Evolutionary conservation across 352 stramenopile genomes (phyloP).

Genomic region (Globisporangium abappressorium): DNA sequence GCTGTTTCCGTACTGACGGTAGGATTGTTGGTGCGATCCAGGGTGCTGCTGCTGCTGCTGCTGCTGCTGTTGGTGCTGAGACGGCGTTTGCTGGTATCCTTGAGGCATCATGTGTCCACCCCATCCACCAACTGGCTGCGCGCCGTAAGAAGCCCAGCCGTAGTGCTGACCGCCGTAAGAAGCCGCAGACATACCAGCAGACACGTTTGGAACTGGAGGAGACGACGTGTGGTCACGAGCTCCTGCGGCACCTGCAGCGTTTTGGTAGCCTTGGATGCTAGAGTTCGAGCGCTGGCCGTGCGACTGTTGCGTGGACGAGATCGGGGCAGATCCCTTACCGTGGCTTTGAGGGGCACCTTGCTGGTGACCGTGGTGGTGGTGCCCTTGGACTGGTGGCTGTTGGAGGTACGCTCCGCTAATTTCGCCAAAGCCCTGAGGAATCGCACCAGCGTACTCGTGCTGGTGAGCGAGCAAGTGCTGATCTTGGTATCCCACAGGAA

Average conservation of each 20-base stretch:
- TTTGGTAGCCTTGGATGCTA: slow-evolving; percentile 59
- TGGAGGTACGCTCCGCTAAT: slow-evolving; percentile 78
- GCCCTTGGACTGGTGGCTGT: slow-evolving; percentile 46
- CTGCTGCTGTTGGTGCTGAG: slow-evolving; percentile 49
- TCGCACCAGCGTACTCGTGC: slow-evolving; percentile 71
- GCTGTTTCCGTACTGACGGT: slow-evolving; percentile 73
- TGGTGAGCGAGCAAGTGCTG: slow-evolving; percentile 79
- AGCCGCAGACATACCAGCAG: slow-evolving; percentile 45
- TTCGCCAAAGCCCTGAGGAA: slow-evolving; percentile 82
- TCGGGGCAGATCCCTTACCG: slow-evolving; percentile 52
- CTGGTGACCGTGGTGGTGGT: slow-evolving; percentile 60
- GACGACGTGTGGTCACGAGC: slow-evolving; percentile 60
- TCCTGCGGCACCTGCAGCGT: slow-evolving; percentile 20
- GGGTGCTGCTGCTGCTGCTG: slow-evolving; percentile 53
- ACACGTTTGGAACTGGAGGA: slow-evolving; percentile 67
- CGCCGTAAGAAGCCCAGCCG: slow-evolving; percentile 76
- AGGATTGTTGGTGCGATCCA: slow-evolving; percentile 70
- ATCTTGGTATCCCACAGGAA: slow-evolving; percentile 79
- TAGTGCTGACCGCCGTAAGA: slow-evolving; percentile 76
- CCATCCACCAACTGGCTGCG: slow-evolving; percentile 71
- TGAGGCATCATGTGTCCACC: slow-evolving; percentile 78
- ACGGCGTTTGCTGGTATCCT: slow-evolving; percentile 73
- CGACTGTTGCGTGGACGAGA: slow-evolving; percentile 39
- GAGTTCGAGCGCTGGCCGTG: slow-evolving; percentile 56
- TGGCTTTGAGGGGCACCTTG: slow-evolving; percentile 58